A percentile compares a stretch with the other conserved stretches of the same genome.
Conservation (phyloP, 441 rosid species). For the Melastoma candidum region DNA sequence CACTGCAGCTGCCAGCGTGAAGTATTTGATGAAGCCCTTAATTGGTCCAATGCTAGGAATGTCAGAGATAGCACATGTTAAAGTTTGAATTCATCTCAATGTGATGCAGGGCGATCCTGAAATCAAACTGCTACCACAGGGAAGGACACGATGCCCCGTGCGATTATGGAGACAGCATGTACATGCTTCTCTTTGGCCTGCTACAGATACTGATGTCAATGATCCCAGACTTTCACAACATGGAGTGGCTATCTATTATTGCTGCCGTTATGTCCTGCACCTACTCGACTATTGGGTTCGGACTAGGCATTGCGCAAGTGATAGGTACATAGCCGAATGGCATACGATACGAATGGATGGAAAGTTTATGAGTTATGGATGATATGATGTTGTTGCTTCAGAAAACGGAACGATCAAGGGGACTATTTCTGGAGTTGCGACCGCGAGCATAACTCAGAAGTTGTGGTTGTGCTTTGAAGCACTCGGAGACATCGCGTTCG, state of each 20-base stretch:
- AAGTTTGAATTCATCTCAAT: no score
- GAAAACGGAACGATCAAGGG: constrained; percentile 37
- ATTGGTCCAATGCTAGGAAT: no score
- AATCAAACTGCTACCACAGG: constrained; percentile 43
- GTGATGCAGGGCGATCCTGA: constrained; percentile 38
- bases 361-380: no score
- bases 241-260: constrained; percentile 47
- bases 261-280: constrained; percentile 59
- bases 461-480: constrained; percentile 39
- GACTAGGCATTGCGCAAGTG: constrained; percentile 46
- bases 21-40: constrained; percentile 16
- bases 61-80: no score
- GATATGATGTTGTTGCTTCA: constrained; percentile 11
- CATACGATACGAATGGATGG: no score
- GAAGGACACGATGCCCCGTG: constrained; percentile 42
- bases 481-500: constrained; percentile 39
- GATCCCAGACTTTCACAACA: constrained; percentile 47
- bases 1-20: constrained; percentile 40
- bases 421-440: constrained; percentile 27
- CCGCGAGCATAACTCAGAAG: constrained; percentile 19
- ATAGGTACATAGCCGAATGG: constrained; percentile 21
- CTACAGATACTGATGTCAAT: constrained; percentile 41
- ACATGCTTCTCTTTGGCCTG: constrained; percentile 41
- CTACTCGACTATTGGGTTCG: constrained; percentile 46
- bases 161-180: constrained; percentile 19